Conservation (phyloP, 257 asterid genomes). For the Solanum paucissectum region DNA sequence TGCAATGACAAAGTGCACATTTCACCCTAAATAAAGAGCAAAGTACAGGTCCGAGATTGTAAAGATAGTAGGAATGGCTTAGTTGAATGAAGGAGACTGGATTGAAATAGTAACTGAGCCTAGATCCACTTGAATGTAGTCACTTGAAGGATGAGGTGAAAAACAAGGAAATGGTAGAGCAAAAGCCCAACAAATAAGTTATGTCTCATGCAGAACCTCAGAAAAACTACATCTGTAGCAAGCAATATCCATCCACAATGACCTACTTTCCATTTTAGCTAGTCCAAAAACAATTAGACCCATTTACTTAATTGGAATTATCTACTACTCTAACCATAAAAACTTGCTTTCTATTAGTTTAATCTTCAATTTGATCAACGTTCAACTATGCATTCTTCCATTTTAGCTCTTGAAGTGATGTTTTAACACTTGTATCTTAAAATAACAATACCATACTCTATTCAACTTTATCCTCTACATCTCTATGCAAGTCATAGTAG, state of each 20-base stretch:
- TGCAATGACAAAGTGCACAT: background rate
- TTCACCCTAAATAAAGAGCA: background rate
- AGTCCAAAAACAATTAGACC: background rate
- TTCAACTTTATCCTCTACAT: background rate
- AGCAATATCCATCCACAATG: background rate
- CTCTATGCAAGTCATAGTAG: background rate
- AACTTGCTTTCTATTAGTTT: background rate
- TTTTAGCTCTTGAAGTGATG: background rate
- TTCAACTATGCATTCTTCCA: background rate
- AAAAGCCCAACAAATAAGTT: background rate
- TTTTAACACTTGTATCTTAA: background rate
- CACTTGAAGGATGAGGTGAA: background rate
- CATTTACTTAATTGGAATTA: background rate
- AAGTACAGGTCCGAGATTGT: background rate
- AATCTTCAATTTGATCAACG: background rate
- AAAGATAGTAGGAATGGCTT: background rate
- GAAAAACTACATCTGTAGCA: background rate
- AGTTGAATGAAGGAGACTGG: background rate
- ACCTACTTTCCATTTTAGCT: background rate
- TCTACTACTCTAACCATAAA: background rate
- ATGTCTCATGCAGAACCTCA: background rate
- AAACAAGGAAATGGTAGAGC: background rate
- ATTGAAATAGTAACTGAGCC: background rate
- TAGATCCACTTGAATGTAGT: background rate
- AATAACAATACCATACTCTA: background rate